A percentile compares a stretch with the other conserved stretches of the same genome.
Evolutionary conservation across 306 rosid species (phyloP).

Genomic region (Dalbergia oliveri): DNA sequence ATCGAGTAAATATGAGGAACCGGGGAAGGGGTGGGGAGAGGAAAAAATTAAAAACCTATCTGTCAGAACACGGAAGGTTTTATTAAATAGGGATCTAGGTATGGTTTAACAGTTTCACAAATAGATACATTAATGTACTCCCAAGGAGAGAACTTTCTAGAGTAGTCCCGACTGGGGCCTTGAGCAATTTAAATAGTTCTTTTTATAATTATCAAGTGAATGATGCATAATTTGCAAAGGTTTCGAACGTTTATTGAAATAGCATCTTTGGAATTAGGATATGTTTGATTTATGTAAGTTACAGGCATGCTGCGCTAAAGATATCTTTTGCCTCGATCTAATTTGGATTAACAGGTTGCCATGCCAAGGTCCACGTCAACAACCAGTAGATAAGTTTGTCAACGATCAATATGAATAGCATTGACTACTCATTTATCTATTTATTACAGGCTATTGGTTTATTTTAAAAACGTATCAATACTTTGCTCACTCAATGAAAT

Average conservation of each 20-base stretch:
- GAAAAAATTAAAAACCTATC: background rate
- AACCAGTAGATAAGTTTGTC: background rate
- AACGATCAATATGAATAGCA: background rate
- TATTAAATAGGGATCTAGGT: background rate
- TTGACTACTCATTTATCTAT: conserved; percentile 12
- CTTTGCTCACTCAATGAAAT: background rate
- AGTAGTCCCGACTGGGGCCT: too few relatives aligned
- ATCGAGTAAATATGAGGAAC: too few relatives aligned
- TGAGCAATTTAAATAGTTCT: too few relatives aligned
- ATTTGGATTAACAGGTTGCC: conserved; percentile 1
- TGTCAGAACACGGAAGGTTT: conserved; percentile 1
- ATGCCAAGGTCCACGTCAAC: background rate
- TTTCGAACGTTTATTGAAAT: background rate
- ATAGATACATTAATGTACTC: background rate
- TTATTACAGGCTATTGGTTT: background rate
- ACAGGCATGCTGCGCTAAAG: background rate
- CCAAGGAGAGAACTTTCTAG: background rate
- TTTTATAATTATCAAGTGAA: too few relatives aligned
- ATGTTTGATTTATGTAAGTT: background rate
- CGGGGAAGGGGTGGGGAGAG: too few relatives aligned
- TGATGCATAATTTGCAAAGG: background rate
- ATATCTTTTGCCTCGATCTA: too few relatives aligned
- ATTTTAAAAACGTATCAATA: background rate
- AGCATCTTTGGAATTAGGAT: background rate
- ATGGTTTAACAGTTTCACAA: background rate